phyloP scores from a whole-genome alignment of 2,329 filamentous ascomycete species.

The Talaromyces sp. region DNA sequence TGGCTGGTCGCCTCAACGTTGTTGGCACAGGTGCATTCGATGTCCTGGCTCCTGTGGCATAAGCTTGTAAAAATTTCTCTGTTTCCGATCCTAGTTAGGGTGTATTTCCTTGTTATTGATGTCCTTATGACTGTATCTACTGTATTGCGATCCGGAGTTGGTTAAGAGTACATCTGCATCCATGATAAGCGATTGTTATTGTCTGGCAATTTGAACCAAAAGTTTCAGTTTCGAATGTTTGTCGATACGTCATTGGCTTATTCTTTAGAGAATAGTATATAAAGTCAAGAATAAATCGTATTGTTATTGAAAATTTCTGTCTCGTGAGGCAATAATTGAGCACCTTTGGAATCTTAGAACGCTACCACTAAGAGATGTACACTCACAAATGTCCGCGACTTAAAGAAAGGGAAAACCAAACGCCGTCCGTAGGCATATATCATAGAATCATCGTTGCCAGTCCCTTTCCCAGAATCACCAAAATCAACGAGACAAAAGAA shows the following conservation, averaged over 20 bases:
- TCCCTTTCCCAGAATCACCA: background rate
- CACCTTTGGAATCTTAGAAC: too few relatives aligned
- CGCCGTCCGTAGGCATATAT: background rate
- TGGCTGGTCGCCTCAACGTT: conserved; percentile 74
- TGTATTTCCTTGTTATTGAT: conserved; percentile 21
- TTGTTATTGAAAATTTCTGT: too few relatives aligned
- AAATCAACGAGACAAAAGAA: background rate
- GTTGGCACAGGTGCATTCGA: conserved; percentile 92
- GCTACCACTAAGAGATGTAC: background rate
- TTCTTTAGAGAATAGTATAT: background rate
- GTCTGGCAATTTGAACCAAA: background rate
- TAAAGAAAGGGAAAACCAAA: background rate
- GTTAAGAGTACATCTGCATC: background rate
- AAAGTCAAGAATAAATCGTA: background rate
- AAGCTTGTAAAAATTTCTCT: conserved; percentile 14
- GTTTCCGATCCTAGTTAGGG: conserved; percentile 7
- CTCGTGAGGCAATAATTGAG: too few relatives aligned
- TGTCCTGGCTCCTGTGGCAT: conserved; percentile 58
- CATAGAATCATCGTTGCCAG: background rate
- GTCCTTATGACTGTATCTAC: background rate
- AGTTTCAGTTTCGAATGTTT: background rate
- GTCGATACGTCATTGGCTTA: background rate
- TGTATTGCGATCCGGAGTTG: background rate
- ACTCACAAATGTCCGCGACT: background rate
- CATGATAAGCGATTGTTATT: background rate